phyloP scores from a whole-genome alignment of 805 yeast species.

The Lipomyces spencermartinsiae region DNA sequence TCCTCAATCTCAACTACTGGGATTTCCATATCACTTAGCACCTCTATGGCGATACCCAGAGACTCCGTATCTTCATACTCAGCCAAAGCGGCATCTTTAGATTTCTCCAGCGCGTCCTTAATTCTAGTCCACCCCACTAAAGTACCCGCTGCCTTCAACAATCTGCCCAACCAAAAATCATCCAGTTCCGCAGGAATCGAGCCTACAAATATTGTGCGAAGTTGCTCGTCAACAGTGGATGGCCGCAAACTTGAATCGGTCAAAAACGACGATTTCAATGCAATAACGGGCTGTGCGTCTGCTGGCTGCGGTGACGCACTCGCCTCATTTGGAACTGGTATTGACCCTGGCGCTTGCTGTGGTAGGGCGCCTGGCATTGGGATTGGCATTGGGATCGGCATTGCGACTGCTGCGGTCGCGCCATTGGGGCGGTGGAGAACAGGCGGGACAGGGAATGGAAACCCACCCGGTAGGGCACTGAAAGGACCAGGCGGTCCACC shows the following conservation, averaged over 20 bases:
- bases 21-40: constrained; percentile 23
- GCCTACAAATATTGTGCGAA: constrained; percentile 26
- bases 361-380: neutral
- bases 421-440: neutral
- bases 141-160: constrained; percentile 25
- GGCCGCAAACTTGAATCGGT: constrained; percentile 29
- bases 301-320: neutral
- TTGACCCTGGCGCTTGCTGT: constrained; percentile 2
- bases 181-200: constrained; percentile 34
- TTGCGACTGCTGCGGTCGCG: neutral
- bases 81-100: constrained; percentile 32
- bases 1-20: constrained; percentile 24
- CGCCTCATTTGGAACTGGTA: constrained; percentile 5
- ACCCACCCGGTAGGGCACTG: constrained; percentile 17
- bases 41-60: constrained; percentile 21
- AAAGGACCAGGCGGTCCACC: constrained; percentile 17
- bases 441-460: constrained; percentile 19
- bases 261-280: constrained; percentile 11
- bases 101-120: constrained; percentile 26
- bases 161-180: constrained; percentile 37
- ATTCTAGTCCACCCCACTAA: constrained; percentile 31
- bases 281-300: neutral
- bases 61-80: constrained; percentile 30
- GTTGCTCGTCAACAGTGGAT: constrained; percentile 31
- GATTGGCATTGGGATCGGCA: neutral